Base-by-base conservation (phyloP, 257 asterid genomes). In the Solanum chiquidenum region DNA sequence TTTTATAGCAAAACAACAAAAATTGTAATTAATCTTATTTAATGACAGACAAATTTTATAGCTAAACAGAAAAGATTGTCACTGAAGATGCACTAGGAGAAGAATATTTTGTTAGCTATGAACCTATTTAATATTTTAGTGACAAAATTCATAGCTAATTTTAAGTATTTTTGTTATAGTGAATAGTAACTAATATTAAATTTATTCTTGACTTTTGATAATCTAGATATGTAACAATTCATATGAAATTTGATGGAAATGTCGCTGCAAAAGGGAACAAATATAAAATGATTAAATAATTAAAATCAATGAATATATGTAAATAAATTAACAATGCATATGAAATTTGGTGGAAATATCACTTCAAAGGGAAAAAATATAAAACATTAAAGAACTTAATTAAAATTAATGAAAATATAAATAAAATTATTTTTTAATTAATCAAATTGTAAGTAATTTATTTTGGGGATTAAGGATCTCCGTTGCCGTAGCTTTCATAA, bases 401-500 rank as follows among this genome's bases (percentile, higher is more conserved):
- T 11, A n/a, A 34, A 76, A 38, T 38, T 38, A n/a, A 18, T 18
- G n/a, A 20, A 73, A 73, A 20, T 73, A 11, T 8, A 18, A 35
- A 2, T 73, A 33, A 34, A 34, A 8, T 35, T 20, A 9, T 1
- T 38, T 37, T 23, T 75, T 38, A 74, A 16, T 79, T 25, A 44
- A 46, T 27, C 10, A 80, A 46, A 80, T 80, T 80, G 27, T 80
- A 44, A 27, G 9, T 80, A 3, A 44, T 44, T 75, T 13, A 37
- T 21, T 37, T 44, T 25, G 6, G 38, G 85, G 85, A 44, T 16
- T 46, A 44, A 44, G 29, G 68, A 80, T 89, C 89, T 87, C 89
- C 92, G 88, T 89, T 90, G 91, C 79, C 69, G 93, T 93, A 89
- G 89, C 94, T 93, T 93, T 93, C 94, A 72, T 46, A 44, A 7